phyloP scores from a whole-genome alignment of 345 rosid species.

The Eucalyptus virginea region DNA sequence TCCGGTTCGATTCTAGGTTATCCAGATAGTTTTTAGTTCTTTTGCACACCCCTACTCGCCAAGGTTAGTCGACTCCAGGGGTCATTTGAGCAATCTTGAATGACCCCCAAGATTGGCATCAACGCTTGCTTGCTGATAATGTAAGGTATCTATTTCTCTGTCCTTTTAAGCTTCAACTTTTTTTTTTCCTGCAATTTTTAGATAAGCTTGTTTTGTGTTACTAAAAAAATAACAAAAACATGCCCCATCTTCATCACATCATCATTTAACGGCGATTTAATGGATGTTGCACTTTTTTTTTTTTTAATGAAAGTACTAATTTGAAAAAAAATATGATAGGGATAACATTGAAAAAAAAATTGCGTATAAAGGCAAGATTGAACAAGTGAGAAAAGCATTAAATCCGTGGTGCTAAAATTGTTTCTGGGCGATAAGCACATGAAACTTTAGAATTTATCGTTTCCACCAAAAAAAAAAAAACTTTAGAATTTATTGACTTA shows the following conservation, averaged over 20 bases:
- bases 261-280: neutral
- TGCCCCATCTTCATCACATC: neutral
- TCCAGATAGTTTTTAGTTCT: no score
- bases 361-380: neutral
- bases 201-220: neutral
- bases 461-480: no score
- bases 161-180: neutral
- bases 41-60: neutral
- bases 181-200: neutral
- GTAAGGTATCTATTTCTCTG: no score
- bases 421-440: neutral
- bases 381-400: neutral
- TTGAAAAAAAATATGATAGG: neutral
- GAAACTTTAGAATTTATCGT: neutral
- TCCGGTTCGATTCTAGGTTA: no score
- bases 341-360: neutral
- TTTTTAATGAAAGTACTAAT: neutral
- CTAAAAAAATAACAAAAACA: neutral
- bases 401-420: neutral
- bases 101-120: neutral
- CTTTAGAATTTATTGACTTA: neutral
- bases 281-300: neutral
- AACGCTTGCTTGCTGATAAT: neutral
- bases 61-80: no score
- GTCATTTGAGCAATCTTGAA: neutral